Percentiles rank a stretch among this genome's conserved stretches.
Evolutionary conservation across 2,329 filamentous ascomycete species (phyloP).

Genomic region (Monosporascus sp.): DNA sequence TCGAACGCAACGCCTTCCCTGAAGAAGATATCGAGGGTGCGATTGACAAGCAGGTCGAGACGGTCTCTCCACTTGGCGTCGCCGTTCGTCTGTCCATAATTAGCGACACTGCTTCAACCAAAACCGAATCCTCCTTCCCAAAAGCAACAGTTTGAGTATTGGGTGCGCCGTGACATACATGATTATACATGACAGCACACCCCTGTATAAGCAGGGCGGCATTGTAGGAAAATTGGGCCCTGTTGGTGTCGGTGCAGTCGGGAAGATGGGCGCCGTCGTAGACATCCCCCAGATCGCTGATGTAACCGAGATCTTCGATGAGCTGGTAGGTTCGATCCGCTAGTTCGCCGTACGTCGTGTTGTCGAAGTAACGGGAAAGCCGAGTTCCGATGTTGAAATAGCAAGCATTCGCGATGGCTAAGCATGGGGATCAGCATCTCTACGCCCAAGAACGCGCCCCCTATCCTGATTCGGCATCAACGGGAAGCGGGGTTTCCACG

Average conservation of each 20-base stretch:
- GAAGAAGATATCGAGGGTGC: constrained; percentile 47
- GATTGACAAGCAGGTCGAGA: constrained; percentile 49
- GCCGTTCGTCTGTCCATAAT: constrained; percentile 40
- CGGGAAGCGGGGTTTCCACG: constrained; percentile 8
- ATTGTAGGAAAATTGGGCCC: constrained; percentile 63
- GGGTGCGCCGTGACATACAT: constrained; percentile 29
- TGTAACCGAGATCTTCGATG: constrained; percentile 47
- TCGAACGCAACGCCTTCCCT: constrained; percentile 58
- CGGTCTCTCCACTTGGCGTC: constrained; percentile 49
- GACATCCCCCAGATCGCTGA: constrained; percentile 58
- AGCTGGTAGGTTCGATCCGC: constrained; percentile 60
- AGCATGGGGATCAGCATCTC: background rate
- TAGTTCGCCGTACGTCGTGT: constrained; percentile 58
- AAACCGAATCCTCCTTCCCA: no score
- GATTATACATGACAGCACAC: constrained; percentile 64
- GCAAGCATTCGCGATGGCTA: constrained; percentile 55
- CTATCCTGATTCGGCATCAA: no score
- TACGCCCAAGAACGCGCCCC: no score
- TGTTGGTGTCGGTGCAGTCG: constrained; percentile 57
- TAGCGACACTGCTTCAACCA: background rate
- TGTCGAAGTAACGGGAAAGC: constrained; percentile 64
- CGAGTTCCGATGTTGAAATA: constrained; percentile 64
- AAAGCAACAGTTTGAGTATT: background rate
- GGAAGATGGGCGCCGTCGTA: constrained; percentile 58
- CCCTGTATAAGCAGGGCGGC: constrained; percentile 58